These are phyloP conservation scores for Agrocybe praecox DNA, from an alignment of 768 basidiomycete species.

Conservation along the genomic window DNA sequence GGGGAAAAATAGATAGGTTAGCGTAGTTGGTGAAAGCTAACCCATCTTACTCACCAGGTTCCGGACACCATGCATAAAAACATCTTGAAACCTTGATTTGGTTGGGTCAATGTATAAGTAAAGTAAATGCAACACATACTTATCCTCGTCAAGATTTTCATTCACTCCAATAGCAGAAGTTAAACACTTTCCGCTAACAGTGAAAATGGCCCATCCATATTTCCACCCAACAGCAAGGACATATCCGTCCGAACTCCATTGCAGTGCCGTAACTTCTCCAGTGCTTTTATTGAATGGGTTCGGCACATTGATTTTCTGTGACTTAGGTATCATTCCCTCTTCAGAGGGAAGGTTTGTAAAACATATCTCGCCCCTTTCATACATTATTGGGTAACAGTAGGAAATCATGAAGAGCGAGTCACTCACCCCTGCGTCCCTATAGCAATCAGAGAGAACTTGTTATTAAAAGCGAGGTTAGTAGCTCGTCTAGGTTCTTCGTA, in stretches of 20 bases:
- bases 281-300: slow-evolving; percentile 58
- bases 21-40: neutral
- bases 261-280: slow-evolving; percentile 67
- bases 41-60: slow-evolving; percentile 58
- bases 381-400: neutral
- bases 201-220: slow-evolving; percentile 89
- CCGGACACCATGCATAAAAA: slow-evolving; percentile 82
- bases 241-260: slow-evolving; percentile 97
- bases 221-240: slow-evolving; percentile 93
- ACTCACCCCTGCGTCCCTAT: slow-evolving; percentile 72
- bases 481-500: slow-evolving; percentile 74
- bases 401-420: neutral
- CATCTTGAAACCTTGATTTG: slow-evolving; percentile 65
- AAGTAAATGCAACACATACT: slow-evolving; percentile 30
- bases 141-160: slow-evolving; percentile 57
- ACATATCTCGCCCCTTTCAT: slow-evolving; percentile 62
- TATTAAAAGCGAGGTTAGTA: slow-evolving; percentile 68
- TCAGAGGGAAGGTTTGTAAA: slow-evolving; percentile 70
- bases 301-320: slow-evolving; percentile 65
- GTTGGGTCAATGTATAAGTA: slow-evolving; percentile 7
- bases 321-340: slow-evolving; percentile 55
- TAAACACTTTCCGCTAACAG: slow-evolving; percentile 85
- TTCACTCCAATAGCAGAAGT: slow-evolving; percentile 77
- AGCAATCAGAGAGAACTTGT: slow-evolving; percentile 80
- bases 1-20: neutral